phyloP scores from a whole-genome alignment of 179 eudicot genomes.

The Silene coronaria region DNA sequence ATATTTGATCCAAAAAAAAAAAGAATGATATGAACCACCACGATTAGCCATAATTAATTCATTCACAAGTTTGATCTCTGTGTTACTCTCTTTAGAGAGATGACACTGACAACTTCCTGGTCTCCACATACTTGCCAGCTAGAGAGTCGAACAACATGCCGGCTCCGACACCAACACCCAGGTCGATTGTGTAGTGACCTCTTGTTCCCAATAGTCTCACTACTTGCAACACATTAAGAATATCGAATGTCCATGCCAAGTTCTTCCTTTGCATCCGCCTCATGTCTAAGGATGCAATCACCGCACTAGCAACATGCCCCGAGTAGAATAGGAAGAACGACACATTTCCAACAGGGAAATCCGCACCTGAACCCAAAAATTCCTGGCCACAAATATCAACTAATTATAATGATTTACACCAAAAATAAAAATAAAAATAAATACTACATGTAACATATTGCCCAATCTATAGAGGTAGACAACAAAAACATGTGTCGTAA shows the following conservation, averaged over 20 bases:
- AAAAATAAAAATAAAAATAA: not conserved
- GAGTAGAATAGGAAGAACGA: constrained; percentile 92
- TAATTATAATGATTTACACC: not conserved
- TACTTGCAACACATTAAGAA: constrained; percentile 54
- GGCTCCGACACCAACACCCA: constrained; percentile 85
- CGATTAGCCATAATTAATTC: constrained; percentile 11
- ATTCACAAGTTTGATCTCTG: constrained; percentile 14
- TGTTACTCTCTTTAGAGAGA: constrained; percentile 13
- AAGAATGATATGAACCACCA: not conserved
- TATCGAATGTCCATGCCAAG: constrained; percentile 59
- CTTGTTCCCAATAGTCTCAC: constrained; percentile 74
- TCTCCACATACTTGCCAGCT: constrained; percentile 67
- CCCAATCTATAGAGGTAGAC: not conserved
- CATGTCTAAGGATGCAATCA: constrained; percentile 92
- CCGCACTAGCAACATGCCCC: constrained; percentile 88
- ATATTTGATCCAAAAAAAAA: too few species aligned
- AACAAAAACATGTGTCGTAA: not conserved
- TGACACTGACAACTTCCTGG: constrained; percentile 34
- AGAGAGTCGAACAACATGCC: constrained; percentile 72
- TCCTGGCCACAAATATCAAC: constrained; percentile 38
- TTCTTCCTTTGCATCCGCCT: constrained; percentile 71
- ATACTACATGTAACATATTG: too few species aligned
- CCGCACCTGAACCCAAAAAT: constrained; percentile 87
- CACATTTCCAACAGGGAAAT: constrained; percentile 97
- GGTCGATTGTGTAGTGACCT: constrained; percentile 94